Evolutionary conservation across 805 yeast species (phyloP).

Genomic region (Ogataea degrootiae): DNA sequence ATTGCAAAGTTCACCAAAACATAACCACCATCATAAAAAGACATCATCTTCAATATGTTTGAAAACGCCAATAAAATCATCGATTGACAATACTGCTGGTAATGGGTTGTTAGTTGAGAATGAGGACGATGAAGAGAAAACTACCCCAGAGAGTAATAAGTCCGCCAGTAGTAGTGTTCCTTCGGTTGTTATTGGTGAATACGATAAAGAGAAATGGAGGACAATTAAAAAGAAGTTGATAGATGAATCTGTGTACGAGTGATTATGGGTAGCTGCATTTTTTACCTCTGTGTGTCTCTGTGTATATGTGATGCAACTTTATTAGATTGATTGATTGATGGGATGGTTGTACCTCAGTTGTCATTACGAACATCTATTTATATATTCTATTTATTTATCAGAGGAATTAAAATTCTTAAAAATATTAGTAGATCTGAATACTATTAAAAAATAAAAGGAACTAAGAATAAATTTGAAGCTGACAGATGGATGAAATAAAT

Average conservation of each 20-base stretch:
- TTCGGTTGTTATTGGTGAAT: slow-evolving; percentile 56
- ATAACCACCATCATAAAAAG: slow-evolving; percentile 10
- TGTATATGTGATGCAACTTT: too few species aligned
- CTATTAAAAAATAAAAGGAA: too few species aligned
- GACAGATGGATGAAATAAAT: too few species aligned
- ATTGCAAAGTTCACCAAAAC: slow-evolving; percentile 25
- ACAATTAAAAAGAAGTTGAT: slow-evolving; percentile 34
- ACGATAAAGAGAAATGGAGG: slow-evolving; percentile 64
- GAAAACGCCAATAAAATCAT: slow-evolving; percentile 12
- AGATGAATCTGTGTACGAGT: neutral
- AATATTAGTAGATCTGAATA: too few species aligned
- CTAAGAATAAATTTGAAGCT: too few species aligned
- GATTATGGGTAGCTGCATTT: neutral
- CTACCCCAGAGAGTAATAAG: slow-evolving; percentile 19
- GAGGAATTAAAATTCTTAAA: too few species aligned
- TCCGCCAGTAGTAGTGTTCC: slow-evolving; percentile 33
- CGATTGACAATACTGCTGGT: neutral
- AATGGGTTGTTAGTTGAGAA: neutral
- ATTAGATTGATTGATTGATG: too few species aligned
- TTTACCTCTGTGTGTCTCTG: neutral
- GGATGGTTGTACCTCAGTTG: too few species aligned
- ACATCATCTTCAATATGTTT: slow-evolving; percentile 15
- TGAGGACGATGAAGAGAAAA: neutral
- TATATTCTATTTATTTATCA: too few species aligned
- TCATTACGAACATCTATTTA: too few species aligned